Conservation (phyloP, 148 eudicot species). For the Amaranthus cruentus region DNA sequence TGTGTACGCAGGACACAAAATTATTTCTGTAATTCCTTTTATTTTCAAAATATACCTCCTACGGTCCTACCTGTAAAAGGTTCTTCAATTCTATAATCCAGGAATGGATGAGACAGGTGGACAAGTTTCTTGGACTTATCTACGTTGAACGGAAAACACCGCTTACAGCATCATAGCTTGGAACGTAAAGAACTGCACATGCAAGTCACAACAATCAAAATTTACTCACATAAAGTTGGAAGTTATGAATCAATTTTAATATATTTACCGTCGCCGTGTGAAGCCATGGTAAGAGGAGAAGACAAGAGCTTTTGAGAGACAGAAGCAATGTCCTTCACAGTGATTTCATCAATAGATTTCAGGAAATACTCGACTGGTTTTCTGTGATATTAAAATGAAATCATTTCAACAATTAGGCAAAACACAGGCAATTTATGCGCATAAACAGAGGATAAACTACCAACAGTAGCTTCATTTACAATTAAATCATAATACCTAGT, state of each 20-base stretch:
- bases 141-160: slow-evolving; percentile 39
- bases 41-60: not conserved
- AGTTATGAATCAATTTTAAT: not conserved
- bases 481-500: not conserved
- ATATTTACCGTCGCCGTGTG: slow-evolving; percentile 75
- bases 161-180: slow-evolving; percentile 59
- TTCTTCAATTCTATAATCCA: slow-evolving; percentile 5
- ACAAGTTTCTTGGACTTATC: slow-evolving; percentile 14
- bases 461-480: not conserved
- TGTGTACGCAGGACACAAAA: slow-evolving; percentile 7
- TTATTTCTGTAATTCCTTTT: slow-evolving; percentile 11
- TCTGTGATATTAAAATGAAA: slow-evolving; percentile 29
- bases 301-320: slow-evolving; percentile 57
- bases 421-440: not conserved
- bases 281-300: slow-evolving; percentile 90
- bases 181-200: slow-evolving; percentile 34
- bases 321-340: slow-evolving; percentile 54
- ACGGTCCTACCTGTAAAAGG: slow-evolving; percentile 3
- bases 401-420: not conserved
- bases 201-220: not conserved
- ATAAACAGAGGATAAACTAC: not conserved
- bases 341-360: slow-evolving; percentile 59
- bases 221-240: not conserved
- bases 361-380: slow-evolving; percentile 75
- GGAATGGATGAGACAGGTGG: not conserved